phyloP scores from a whole-genome alignment of 2,329 filamentous ascomycete species.

The Diaporthe sp. region DNA sequence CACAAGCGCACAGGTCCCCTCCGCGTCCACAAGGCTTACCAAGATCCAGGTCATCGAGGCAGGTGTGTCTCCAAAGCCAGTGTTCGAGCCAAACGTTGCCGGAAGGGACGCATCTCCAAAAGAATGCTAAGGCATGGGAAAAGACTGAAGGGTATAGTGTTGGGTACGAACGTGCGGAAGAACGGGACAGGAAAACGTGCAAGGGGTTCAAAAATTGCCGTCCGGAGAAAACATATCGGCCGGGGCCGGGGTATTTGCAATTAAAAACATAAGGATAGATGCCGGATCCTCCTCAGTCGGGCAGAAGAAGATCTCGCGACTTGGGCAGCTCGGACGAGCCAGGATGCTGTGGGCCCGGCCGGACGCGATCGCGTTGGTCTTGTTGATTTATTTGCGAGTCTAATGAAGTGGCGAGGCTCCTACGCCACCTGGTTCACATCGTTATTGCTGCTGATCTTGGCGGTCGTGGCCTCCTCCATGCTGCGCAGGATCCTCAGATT shows the following conservation, averaged over 20 bases:
- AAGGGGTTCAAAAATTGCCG: conserved; percentile 1
- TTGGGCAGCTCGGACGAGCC: conserved; percentile 14
- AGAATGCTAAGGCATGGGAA: conserved; percentile 19
- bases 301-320: conserved; percentile 27
- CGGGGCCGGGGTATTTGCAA: conserved; percentile 34
- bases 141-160: conserved; percentile 32
- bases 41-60: not conserved
- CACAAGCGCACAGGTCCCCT: not conserved
- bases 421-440: conserved; percentile 40
- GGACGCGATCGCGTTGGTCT: conserved; percentile 9
- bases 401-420: conserved; percentile 11
- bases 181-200: not conserved
- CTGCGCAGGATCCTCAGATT: conserved; percentile 36
- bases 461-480: conserved; percentile 41
- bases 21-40: not conserved
- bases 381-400: conserved; percentile 34
- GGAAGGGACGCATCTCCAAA: conserved; percentile 19
- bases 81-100: conserved; percentile 3
- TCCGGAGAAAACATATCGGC: conserved; percentile 13
- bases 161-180: conserved; percentile 6
- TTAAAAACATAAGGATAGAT: conserved; percentile 36
- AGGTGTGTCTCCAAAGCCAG: conserved; percentile 20
- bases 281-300: conserved; percentile 32
- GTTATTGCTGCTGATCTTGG: conserved; percentile 31
- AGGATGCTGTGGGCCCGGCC: not conserved